These are phyloP conservation scores for Aspergillus sp. DNA, from an alignment of 2,329 filamentous ascomycete genomes.

Conservation along the genomic window DNA sequence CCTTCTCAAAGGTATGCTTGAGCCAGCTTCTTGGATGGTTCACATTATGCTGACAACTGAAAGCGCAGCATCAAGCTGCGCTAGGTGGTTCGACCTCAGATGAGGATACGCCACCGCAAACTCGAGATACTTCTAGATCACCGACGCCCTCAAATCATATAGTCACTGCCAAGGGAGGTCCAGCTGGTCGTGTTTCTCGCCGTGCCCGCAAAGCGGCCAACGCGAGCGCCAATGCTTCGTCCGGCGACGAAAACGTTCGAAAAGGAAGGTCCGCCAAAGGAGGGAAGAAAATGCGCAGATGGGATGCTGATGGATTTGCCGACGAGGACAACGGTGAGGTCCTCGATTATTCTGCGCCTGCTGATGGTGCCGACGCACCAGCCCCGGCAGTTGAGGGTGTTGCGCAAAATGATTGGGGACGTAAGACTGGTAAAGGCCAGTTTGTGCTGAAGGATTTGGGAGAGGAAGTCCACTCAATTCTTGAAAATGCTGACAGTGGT, in stretches of 20 bases:
- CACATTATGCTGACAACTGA: constrained; percentile 14
- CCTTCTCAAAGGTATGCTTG: constrained; percentile 40
- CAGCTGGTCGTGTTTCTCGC: constrained; percentile 68
- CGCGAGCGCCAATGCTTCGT: constrained; percentile 50
- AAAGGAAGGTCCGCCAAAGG: constrained; percentile 47
- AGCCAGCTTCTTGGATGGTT: not conserved
- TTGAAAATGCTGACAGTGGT: constrained; percentile 68
- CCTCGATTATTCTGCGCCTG: constrained; percentile 78
- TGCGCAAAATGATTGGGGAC: constrained; percentile 74
- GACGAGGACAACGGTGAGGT: constrained; percentile 73
- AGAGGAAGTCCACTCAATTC: constrained; percentile 84
- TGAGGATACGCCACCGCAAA: constrained; percentile 61
- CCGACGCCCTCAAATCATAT: constrained; percentile 64
- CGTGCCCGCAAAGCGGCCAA: constrained; percentile 64
- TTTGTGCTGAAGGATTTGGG: constrained; percentile 91
- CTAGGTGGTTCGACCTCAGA: constrained; percentile 44
- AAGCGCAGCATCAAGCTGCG: constrained; percentile 40
- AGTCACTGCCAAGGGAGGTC: constrained; percentile 64
- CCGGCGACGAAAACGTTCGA: constrained; percentile 69
- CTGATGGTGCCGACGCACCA: constrained; percentile 48
- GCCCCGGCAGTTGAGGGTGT: constrained; percentile 61
- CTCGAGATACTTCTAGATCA: constrained; percentile 70
- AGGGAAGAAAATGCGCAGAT: constrained; percentile 78
- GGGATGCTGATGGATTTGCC: constrained; percentile 81
- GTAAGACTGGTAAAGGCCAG: constrained; percentile 74